These are phyloP conservation scores for Aspergillus sp. DNA, from an alignment of 2,329 filamentous ascomycete genomes.

Conservation along the genomic window DNA sequence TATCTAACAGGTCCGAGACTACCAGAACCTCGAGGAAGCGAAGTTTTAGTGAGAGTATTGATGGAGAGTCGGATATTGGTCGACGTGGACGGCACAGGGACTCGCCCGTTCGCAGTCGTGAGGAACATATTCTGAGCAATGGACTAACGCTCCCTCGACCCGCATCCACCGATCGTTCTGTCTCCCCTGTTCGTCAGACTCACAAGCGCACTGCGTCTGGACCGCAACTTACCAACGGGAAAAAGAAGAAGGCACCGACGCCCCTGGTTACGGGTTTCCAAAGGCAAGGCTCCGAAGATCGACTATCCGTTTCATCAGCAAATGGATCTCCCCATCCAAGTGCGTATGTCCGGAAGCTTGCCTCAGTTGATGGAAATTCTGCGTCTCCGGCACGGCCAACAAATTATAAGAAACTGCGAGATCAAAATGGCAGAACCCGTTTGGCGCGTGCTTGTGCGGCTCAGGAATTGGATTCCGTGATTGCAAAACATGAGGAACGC, in stretches of 20 bases:
- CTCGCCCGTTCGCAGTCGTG: slow-evolving; percentile 20
- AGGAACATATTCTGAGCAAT: slow-evolving; percentile 27
- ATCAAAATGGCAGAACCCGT: slow-evolving; percentile 87
- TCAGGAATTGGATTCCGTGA: slow-evolving; percentile 77
- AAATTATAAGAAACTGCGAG: slow-evolving; percentile 77
- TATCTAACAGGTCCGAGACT: slow-evolving; percentile 23
- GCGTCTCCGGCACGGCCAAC: slow-evolving; percentile 67
- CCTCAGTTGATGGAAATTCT: slow-evolving; percentile 44
- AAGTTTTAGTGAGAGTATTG: slow-evolving; percentile 38
- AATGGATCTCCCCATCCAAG: slow-evolving; percentile 46
- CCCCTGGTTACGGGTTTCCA: slow-evolving; percentile 41
- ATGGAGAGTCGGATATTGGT: slow-evolving; percentile 29
- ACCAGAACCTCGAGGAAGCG: slow-evolving; percentile 33
- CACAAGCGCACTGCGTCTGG: slow-evolving; percentile 40
- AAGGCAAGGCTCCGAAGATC: slow-evolving; percentile 48
- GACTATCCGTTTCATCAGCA: slow-evolving; percentile 44
- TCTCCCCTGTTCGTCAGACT: slow-evolving; percentile 35
- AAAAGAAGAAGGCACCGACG: slow-evolving; percentile 42
- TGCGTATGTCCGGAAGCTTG: slow-evolving; percentile 41
- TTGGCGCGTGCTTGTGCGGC: slow-evolving; percentile 87
- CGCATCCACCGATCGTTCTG: slow-evolving; percentile 33
- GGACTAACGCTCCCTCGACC: slow-evolving; percentile 28
- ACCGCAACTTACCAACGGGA: slow-evolving; percentile 25
- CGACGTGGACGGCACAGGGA: slow-evolving; percentile 23
- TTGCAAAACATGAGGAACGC: slow-evolving; percentile 70